Base-by-base conservation (phyloP, 2,329 filamentous ascomycete genomes). In the Botryotinia globosa region DNA sequence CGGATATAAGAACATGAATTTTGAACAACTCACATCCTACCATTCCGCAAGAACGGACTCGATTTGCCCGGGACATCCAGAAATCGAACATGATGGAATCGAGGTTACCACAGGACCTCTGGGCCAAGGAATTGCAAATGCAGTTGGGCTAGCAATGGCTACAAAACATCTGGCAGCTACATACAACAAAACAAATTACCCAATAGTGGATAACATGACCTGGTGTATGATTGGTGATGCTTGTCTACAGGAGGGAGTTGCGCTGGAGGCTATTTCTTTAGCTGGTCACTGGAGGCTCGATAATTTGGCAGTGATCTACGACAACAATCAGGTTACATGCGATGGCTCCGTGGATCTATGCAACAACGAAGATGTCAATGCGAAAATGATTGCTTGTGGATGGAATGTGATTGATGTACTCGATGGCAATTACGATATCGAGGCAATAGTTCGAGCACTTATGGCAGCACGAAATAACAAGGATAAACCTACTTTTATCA, bases 51-150 rank as follows among this genome's bases (percentile, higher is more conserved):
- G 81, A 4, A 77, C 77, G 45, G 37, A 71, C 37, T 37, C 39
- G 5, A 75, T 85, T 9, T 85, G 83, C 63, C 85, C 82, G 7
- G 84, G 83, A 0, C 85, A 83, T 74, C 85, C 85, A 0, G 85
- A 87, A 75, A 86, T 86, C 69, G 85, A 87, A 72, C 80, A 84
- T 63, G 81, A 83, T 37, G 85, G 85, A 4, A 82, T 87, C 42
- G 85, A 87, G 78, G 84, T 87, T 5, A 86, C 85, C 0, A 87
- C 85, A 0, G 85, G 85, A 6, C 85, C 85, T 10, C 79, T 87
- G 4, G 85, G 85, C 2, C 85, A 86, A 75, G 85, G 85, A 58
- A 79, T 87, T 29, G 84, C 85, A 14, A 87, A 87, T 75, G 84
- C 85, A 1, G 85, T 86, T 29, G 85, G 85, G 29, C 75, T 87